These are phyloP conservation scores for Aureobasidium namibiae DNA, from an alignment of 2,329 filamentous ascomycete species.

Conservation along the genomic window DNA sequence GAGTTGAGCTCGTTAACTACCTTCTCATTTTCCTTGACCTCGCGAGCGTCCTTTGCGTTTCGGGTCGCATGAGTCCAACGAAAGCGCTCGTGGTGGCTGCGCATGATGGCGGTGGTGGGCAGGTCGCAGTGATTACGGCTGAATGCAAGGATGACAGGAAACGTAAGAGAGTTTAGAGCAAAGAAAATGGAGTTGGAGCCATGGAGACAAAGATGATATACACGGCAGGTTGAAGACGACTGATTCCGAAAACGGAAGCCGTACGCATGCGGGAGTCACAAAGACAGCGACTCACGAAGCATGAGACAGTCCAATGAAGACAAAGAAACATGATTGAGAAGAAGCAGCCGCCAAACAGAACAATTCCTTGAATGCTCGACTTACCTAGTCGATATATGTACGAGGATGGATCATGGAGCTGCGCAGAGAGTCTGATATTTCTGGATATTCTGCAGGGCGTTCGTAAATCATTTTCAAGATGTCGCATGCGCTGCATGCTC, in stretches of 20 bases:
- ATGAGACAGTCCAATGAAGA: not conserved
- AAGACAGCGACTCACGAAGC: not conserved
- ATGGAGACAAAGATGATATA: slow-evolving; percentile 12
- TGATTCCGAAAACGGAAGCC: slow-evolving; percentile 2
- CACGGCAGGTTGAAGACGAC: not conserved
- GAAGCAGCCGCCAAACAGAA: not conserved
- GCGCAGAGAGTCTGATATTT: not conserved
- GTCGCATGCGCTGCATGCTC: not conserved
- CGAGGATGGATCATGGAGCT: not conserved
- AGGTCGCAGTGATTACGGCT: no score
- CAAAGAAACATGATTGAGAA: not conserved
- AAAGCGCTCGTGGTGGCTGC: not conserved
- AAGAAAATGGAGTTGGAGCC: not conserved
- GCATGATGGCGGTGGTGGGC: not conserved
- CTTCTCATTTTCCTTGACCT: not conserved
- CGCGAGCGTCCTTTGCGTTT: not conserved
- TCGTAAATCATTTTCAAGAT: not conserved
- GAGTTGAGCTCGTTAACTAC: not conserved
- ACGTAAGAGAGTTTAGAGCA: not conserved
- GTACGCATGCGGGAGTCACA: slow-evolving; percentile 5
- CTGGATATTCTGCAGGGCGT: not conserved
- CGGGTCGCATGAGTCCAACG: not conserved
- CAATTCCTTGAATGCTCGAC: not conserved
- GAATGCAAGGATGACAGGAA: not conserved
- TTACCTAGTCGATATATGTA: not conserved